Evolutionary conservation across 1,284 basidiomycete species (phyloP).

Genomic region (Amylostereum areolatum): DNA sequence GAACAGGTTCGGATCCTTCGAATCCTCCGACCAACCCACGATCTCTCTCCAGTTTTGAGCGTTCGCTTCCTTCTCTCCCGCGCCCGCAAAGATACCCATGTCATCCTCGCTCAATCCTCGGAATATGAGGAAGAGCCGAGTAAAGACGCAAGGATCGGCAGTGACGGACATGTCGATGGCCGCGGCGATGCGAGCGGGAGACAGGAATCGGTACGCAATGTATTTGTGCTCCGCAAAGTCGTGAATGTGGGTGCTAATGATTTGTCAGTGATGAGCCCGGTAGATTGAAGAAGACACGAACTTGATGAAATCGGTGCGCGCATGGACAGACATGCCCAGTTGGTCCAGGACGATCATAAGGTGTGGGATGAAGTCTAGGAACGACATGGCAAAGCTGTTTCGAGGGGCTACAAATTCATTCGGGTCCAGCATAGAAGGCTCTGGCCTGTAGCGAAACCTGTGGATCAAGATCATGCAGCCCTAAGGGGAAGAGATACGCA

Average conservation of each 20-base stretch:
- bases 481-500: slow-evolving; percentile 17
- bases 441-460: slow-evolving; percentile 44
- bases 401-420: slow-evolving; percentile 68
- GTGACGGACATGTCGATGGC: slow-evolving; percentile 82
- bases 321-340: slow-evolving; percentile 72
- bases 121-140: slow-evolving; percentile 78
- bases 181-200: slow-evolving; percentile 67
- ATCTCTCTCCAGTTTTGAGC: slow-evolving; percentile 70
- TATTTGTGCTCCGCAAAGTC: slow-evolving; percentile 70
- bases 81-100: slow-evolving; percentile 60
- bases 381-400: slow-evolving; percentile 77
- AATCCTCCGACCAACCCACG: slow-evolving; percentile 71
- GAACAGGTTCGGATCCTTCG: slow-evolving; percentile 65
- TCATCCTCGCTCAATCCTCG: slow-evolving; percentile 78
- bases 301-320: slow-evolving; percentile 75
- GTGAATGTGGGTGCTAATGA: slow-evolving; percentile 61
- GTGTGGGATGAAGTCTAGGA: slow-evolving; percentile 71
- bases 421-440: slow-evolving; percentile 65
- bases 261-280: not conserved
- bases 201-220: slow-evolving; percentile 80
- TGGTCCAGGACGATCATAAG: slow-evolving; percentile 71
- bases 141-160: slow-evolving; percentile 70
- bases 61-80: slow-evolving; percentile 80
- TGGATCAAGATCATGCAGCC: slow-evolving; percentile 12
- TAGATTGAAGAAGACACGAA: slow-evolving; percentile 25